Percentiles rank a stretch among this genome's conserved stretches.
Conservation (phyloP, 257 asterid species). For the Capsicum pubescens region DNA sequence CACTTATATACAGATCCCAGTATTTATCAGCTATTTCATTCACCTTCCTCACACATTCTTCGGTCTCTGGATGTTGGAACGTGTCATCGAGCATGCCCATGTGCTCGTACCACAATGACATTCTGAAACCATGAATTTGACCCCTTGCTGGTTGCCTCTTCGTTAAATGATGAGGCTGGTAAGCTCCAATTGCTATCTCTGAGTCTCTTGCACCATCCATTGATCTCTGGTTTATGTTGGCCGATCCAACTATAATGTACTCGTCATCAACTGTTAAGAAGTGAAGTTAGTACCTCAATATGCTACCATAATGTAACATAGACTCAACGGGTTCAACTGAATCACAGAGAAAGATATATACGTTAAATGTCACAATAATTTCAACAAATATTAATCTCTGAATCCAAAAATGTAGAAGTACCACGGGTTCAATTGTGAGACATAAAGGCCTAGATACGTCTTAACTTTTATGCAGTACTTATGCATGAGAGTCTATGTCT, state of each 20-base stretch:
- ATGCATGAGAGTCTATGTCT: not conserved
- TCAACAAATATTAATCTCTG: not conserved
- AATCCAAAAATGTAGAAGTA: not conserved
- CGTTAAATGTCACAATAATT: not conserved
- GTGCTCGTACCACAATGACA: constrained; percentile 93
- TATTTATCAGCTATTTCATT: constrained; percentile 64
- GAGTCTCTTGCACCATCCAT: constrained; percentile 95
- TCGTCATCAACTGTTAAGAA: constrained; percentile 77
- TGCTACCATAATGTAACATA: not conserved
- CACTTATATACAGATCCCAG: constrained; percentile 69
- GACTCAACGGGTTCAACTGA: not conserved
- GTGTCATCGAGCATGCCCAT: constrained; percentile 81
- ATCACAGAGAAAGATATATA: not conserved
- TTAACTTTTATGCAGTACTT: not conserved
- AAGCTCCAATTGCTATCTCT: constrained; percentile 88
- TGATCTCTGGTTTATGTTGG: constrained; percentile 93
- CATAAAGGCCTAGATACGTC: not conserved
- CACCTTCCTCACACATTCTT: constrained; percentile 58
- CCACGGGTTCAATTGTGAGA: not conserved
- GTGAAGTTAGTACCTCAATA: not conserved
- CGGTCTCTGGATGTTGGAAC: constrained; percentile 63
- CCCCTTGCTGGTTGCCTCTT: constrained; percentile 70
- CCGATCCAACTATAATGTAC: constrained; percentile 87
- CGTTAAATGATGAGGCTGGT: constrained; percentile 74
- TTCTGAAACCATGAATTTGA: constrained; percentile 81